Percentiles rank a stretch among this genome's conserved stretches.
These are phyloP conservation scores for Penicillium taxi DNA, from an alignment of 495 filamentous ascomycete genomes.

Conservation along the genomic window DNA sequence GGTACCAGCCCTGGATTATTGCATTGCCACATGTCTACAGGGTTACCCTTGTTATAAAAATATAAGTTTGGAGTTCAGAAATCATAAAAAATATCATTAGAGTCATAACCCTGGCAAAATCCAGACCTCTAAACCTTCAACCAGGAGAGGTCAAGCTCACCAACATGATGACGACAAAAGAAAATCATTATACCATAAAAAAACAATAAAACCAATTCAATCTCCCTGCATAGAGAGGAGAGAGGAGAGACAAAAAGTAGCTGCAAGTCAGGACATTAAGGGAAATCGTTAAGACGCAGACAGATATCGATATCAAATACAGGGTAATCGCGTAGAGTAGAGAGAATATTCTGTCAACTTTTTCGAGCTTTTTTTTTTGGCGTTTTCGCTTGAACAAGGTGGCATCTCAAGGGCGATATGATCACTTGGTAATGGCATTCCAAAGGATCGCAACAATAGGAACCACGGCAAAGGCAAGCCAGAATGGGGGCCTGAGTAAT, in stretches of 20 bases:
- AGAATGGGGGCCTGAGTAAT: constrained; percentile 26
- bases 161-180: constrained; percentile 21
- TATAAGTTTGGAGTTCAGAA: too few relatives aligned
- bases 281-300: constrained; percentile 19
- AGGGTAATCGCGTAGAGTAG: constrained; percentile 33
- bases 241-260: constrained; percentile 5
- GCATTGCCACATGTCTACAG: too few relatives aligned
- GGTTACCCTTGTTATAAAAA: too few relatives aligned
- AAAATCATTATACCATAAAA: constrained; percentile 20
- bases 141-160: constrained; percentile 5
- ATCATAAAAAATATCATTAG: background rate
- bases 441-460: constrained; percentile 27
- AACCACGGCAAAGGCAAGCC: constrained; percentile 25
- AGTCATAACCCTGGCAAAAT: too few relatives aligned
- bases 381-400: background rate
- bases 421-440: constrained; percentile 23
- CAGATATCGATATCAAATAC: constrained; percentile 25
- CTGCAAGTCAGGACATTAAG: constrained; percentile 12
- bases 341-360: constrained; percentile 22
- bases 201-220: constrained; percentile 3
- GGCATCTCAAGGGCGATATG: constrained; percentile 7
- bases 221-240: background rate
- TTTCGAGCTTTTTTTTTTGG: constrained; percentile 6
- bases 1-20: too few relatives aligned
- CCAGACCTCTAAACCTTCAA: constrained; percentile 3